These are phyloP conservation scores for Stylosanthes scabra DNA, from an alignment of 331 rosid species.

Conservation along the genomic window DNA sequence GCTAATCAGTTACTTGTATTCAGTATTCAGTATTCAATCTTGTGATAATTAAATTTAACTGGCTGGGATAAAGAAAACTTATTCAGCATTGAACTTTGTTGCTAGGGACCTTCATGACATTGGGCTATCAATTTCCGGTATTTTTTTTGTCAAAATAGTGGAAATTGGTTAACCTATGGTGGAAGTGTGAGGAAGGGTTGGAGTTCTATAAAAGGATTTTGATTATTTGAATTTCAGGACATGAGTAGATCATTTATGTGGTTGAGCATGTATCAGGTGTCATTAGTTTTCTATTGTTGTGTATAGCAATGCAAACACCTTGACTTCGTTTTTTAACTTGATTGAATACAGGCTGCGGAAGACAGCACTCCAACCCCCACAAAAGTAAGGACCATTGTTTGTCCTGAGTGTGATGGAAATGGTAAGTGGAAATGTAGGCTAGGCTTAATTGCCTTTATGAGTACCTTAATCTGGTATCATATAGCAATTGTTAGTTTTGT, in stretches of 20 bases:
- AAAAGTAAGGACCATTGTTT: slow-evolving; percentile 66
- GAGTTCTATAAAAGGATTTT: slow-evolving; percentile 20
- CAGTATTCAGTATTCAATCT: neutral
- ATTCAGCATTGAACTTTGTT: neutral
- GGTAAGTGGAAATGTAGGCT: slow-evolving; percentile 57
- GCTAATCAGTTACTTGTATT: neutral
- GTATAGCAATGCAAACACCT: slow-evolving; percentile 22
- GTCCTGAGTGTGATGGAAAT: slow-evolving; percentile 86
- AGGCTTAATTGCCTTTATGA: slow-evolving; percentile 6
- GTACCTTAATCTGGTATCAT: slow-evolving; percentile 4
- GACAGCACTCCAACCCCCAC: slow-evolving; percentile 36
- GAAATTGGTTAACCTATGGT: neutral
- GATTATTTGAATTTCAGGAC: neutral
- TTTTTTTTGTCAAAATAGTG: neutral
- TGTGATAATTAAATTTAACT: neutral
- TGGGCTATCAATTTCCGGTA: slow-evolving; percentile 11
- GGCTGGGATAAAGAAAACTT: neutral
- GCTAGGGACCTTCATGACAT: neutral
- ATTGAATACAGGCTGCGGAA: slow-evolving; percentile 72
- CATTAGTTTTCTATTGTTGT: neutral
- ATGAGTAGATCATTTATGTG: neutral
- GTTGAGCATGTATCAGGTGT: slow-evolving; percentile 17
- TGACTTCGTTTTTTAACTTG: slow-evolving; percentile 42
- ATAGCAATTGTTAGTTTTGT: slow-evolving; percentile 13
- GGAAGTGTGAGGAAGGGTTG: slow-evolving; percentile 7